phyloP scores from a whole-genome alignment of 177 flowering plant species.

The Tripterygium wilfordii region DNA sequence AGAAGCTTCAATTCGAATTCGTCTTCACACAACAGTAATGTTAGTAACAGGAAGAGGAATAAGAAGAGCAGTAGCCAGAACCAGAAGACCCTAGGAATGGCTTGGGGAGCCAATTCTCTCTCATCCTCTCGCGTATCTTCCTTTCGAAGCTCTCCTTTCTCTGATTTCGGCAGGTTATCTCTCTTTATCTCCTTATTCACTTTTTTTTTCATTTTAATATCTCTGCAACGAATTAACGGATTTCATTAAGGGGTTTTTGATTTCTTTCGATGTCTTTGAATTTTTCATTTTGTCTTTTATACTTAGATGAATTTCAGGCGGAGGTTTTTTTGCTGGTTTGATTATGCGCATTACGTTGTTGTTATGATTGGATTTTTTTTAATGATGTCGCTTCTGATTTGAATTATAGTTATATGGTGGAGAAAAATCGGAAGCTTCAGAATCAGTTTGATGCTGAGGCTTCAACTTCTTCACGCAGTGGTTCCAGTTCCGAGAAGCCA shows the following conservation, averaged over 20 bases:
- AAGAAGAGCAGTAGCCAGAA: constrained; percentile 36
- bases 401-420: constrained; percentile 77
- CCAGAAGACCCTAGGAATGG: constrained; percentile 86
- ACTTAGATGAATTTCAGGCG: too few relatives aligned
- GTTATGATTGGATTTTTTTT: not conserved
- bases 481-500: constrained; percentile 27
- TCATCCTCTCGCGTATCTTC: constrained; percentile 63
- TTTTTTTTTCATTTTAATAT: not conserved
- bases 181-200: not conserved
- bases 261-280: not conserved
- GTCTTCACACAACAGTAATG: constrained; percentile 8
- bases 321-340: too few relatives aligned
- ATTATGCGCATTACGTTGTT: not conserved
- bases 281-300: too few relatives aligned
- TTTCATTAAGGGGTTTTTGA: not conserved
- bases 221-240: too few relatives aligned
- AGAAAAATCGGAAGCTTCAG: constrained; percentile 74
- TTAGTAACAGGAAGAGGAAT: not conserved
- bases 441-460: constrained; percentile 74
- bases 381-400: constrained; percentile 6
- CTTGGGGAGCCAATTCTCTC: constrained; percentile 80
- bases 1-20: constrained; percentile 30
- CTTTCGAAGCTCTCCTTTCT: constrained; percentile 51
- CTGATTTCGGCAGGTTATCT: constrained; percentile 66
- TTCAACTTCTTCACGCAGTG: constrained; percentile 43